Percentiles rank a stretch among this genome's conserved stretches.
These are phyloP conservation scores for Paecilomyces formosus DNA, from an alignment of 2,329 filamentous ascomycete genomes.

Conservation along the genomic window DNA sequence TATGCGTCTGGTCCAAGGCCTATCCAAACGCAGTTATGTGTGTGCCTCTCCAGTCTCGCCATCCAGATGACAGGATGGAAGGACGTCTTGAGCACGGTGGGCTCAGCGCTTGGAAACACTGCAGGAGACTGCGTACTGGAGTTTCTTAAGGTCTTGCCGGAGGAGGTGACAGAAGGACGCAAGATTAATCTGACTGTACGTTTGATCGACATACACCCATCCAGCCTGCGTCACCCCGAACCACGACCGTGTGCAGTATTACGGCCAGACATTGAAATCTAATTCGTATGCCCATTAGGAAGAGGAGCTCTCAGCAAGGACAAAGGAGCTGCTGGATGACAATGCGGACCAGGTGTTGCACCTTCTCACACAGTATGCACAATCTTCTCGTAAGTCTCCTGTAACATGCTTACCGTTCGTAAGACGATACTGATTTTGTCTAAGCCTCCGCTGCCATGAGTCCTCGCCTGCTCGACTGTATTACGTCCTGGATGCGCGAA, in stretches of 20 bases:
- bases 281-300: slow-evolving; percentile 60
- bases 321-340: slow-evolving; percentile 79
- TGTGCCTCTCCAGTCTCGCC: slow-evolving; percentile 87
- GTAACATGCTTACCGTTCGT: neutral
- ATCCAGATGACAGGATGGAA: slow-evolving; percentile 97
- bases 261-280: slow-evolving; percentile 32
- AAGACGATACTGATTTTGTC: slow-evolving; percentile 5
- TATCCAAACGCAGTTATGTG: slow-evolving; percentile 84
- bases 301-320: slow-evolving; percentile 84
- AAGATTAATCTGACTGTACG: slow-evolving; percentile 99
- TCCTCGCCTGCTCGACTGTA: slow-evolving; percentile 85
- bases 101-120: slow-evolving; percentile 62
- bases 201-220: slow-evolving; percentile 51
- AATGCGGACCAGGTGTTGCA: slow-evolving; percentile 83
- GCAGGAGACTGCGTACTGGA: slow-evolving; percentile 83
- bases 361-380: slow-evolving; percentile 81
- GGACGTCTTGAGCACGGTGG: slow-evolving; percentile 77
- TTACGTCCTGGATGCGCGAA: slow-evolving; percentile 93
- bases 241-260: slow-evolving; percentile 13
- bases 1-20: slow-evolving; percentile 76
- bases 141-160: slow-evolving; percentile 91
- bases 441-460: slow-evolving; percentile 71
- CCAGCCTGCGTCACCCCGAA: slow-evolving; percentile 36
- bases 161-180: slow-evolving; percentile 98
- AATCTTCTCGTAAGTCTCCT: slow-evolving; percentile 65